These are phyloP conservation scores for Rhizopogon vinicolor DNA, from an alignment of 768 basidiomycete genomes.

Conservation along the genomic window DNA sequence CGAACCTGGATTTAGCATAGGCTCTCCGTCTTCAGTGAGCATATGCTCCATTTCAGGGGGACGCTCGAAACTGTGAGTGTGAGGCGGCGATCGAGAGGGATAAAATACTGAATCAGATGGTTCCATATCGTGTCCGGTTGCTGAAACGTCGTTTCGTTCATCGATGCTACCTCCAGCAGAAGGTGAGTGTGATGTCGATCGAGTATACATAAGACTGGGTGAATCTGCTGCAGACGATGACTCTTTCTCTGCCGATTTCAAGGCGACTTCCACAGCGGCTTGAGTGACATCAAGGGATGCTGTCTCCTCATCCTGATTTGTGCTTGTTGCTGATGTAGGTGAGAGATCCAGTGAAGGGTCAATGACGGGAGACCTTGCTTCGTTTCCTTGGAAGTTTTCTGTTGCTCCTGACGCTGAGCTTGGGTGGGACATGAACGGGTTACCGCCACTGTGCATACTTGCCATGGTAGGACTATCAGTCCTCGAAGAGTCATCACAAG, in stretches of 20 bases:
- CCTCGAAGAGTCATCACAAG: conserved; percentile 20
- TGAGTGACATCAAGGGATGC: conserved; percentile 18
- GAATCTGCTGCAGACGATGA: conserved; percentile 9
- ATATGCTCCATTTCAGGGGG: conserved; percentile 49
- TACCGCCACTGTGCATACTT: conserved; percentile 13
- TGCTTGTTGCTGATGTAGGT: conserved; percentile 12
- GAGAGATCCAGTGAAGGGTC: conserved; percentile 33
- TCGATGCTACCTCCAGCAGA: conserved; percentile 8
- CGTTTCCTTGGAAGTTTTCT: conserved; percentile 8
- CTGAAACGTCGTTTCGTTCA: conserved; percentile 12
- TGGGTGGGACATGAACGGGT: conserved; percentile 7
- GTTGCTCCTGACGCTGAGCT: conserved; percentile 8
- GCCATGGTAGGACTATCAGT: conserved; percentile 18
- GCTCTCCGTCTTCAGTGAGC: conserved; percentile 59
- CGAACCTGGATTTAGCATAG: conserved; percentile 66
- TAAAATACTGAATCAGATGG: background rate
- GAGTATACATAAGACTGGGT: conserved; percentile 1
- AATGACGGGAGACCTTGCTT: conserved; percentile 23
- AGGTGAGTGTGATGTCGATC: conserved; percentile 9
- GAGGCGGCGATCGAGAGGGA: conserved; percentile 24
- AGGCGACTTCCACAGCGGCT: conserved; percentile 29
- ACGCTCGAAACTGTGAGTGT: conserved; percentile 22
- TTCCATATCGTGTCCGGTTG: background rate
- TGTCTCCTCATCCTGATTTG: conserved; percentile 13
- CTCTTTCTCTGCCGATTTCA: conserved; percentile 29